These are phyloP conservation scores for Wickerhamiella spandovensis DNA, from an alignment of 805 yeast genomes.

Conservation along the genomic window DNA sequence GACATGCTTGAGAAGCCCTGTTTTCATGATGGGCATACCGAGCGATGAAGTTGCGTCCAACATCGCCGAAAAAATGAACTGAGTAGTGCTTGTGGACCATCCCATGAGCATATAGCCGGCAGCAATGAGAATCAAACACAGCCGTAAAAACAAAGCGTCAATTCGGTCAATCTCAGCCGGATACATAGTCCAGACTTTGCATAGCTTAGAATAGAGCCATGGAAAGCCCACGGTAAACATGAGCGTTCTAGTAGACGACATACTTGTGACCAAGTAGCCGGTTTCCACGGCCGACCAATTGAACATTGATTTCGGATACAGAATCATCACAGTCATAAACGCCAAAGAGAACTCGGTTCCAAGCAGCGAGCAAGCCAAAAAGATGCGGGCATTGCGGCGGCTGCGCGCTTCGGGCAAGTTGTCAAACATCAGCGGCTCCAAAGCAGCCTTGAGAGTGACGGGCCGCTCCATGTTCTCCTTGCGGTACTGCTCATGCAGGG, in stretches of 20 bases:
- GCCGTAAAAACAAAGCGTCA: conserved; percentile 15
- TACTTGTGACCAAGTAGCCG: conserved; percentile 22
- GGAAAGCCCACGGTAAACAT: conserved; percentile 21
- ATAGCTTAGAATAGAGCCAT: conserved; percentile 10
- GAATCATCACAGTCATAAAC: conserved; percentile 12
- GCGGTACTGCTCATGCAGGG: conserved; percentile 12
- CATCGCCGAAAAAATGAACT: conserved; percentile 17
- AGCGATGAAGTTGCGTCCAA: conserved; percentile 20
- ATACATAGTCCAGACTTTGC: conserved; percentile 11
- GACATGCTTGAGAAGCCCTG: conserved; percentile 21
- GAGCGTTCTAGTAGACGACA: conserved; percentile 19
- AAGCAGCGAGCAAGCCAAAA: conserved; percentile 11
- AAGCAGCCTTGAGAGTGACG: conserved; percentile 1
- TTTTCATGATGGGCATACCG: conserved; percentile 20
- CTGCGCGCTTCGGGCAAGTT: conserved; percentile 8
- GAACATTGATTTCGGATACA: conserved; percentile 21
- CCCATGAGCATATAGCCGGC: conserved; percentile 17
- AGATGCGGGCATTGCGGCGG: conserved; percentile 17
- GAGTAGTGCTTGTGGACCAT: conserved; percentile 13
- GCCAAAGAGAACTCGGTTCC: conserved; percentile 13
- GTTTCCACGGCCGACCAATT: conserved; percentile 24
- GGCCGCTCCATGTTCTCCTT: conserved; percentile 9
- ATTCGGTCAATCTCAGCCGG: conserved; percentile 14
- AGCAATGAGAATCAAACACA: conserved; percentile 16
- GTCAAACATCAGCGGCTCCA: conserved; percentile 10